Conservation (phyloP, 345 rosid species). For the Ceriops zippeliana region DNA sequence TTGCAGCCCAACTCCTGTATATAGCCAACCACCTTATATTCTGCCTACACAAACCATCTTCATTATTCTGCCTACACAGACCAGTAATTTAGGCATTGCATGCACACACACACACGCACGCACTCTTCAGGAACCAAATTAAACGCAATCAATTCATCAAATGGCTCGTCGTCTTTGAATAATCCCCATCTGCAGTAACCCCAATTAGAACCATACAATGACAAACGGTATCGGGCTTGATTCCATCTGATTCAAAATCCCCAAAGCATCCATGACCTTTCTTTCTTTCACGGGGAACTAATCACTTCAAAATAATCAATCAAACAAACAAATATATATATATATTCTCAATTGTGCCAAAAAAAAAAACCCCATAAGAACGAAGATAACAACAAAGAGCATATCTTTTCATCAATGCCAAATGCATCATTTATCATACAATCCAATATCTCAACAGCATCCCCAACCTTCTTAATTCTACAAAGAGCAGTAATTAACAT, state of each 20-base stretch:
- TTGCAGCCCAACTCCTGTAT: constrained; percentile 51
- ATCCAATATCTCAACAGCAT: constrained; percentile 48
- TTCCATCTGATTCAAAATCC: constrained; percentile 47
- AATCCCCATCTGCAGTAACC: constrained; percentile 39
- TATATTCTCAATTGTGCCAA: constrained; percentile 29
- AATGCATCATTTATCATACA: constrained; percentile 38
- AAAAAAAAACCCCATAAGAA: constrained; percentile 40
- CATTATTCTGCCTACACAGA: constrained; percentile 56
- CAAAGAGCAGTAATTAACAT: constrained; percentile 53
- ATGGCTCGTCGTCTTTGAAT: constrained; percentile 56
- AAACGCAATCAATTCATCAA: constrained; percentile 42
- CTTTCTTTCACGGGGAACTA: constrained; percentile 44
- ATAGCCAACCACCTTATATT: constrained; percentile 10
- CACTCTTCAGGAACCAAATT: constrained; percentile 68
- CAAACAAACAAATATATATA: constrained; percentile 40
- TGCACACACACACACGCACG: constrained; percentile 24
- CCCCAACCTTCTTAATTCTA: constrained; percentile 51
- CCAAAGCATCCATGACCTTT: constrained; percentile 50
- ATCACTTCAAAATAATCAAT: constrained; percentile 54
- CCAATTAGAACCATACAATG: constrained; percentile 46
- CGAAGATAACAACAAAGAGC: constrained; percentile 44
- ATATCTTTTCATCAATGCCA: constrained; percentile 36
- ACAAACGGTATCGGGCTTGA: constrained; percentile 51
- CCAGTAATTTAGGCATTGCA: constrained; percentile 58
- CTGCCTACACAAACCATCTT: constrained; percentile 24